Percentiles rank a stretch among this genome's conserved stretches.
Evolutionary conservation across 768 basidiomycete species (phyloP).

Genomic region (Suillus bovinus): DNA sequence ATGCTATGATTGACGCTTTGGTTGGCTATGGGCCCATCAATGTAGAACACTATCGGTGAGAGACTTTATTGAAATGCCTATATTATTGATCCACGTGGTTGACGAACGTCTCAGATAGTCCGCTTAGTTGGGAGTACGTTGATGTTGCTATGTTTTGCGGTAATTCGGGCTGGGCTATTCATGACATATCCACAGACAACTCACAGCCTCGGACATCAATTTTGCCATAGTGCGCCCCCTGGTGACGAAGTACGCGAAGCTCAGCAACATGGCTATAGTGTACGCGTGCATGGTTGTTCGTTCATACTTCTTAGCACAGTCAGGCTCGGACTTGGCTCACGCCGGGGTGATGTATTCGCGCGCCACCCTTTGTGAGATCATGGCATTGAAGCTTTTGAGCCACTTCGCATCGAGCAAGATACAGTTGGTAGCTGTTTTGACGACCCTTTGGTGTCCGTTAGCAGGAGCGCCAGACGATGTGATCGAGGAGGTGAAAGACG

Average conservation of each 20-base stretch:
- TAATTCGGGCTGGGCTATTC: slow-evolving; percentile 8
- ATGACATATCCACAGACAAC: slow-evolving; percentile 48
- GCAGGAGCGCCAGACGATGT: slow-evolving; percentile 70
- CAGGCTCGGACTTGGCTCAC: slow-evolving; percentile 73
- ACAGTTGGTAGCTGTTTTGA: slow-evolving; percentile 75
- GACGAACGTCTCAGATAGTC: slow-evolving; percentile 50
- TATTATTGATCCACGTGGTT: slow-evolving; percentile 4
- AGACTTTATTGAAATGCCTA: background rate
- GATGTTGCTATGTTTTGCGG: background rate
- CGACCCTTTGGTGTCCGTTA: slow-evolving; percentile 83
- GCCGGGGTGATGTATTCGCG: slow-evolving; percentile 68
- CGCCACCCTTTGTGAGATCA: slow-evolving; percentile 82
- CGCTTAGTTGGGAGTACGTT: slow-evolving; percentile 80
- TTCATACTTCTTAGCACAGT: slow-evolving; percentile 73
- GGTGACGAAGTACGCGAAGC: slow-evolving; percentile 74
- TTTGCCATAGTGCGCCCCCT: slow-evolving; percentile 78
- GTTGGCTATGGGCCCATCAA: slow-evolving; percentile 4
- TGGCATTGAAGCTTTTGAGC: slow-evolving; percentile 84
- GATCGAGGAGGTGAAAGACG: slow-evolving; percentile 63
- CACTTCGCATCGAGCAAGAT: slow-evolving; percentile 74
- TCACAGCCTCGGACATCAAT: slow-evolving; percentile 82
- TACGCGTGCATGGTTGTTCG: slow-evolving; percentile 79
- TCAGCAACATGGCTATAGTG: slow-evolving; percentile 72
- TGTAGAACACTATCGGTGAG: slow-evolving; percentile 31
- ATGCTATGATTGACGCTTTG: slow-evolving; percentile 25